A percentile compares a stretch with the other conserved stretches of the same genome.
These are phyloP conservation scores for Talaromyces sp. DNA, from an alignment of 2,329 filamentous ascomycete genomes.

Conservation along the genomic window DNA sequence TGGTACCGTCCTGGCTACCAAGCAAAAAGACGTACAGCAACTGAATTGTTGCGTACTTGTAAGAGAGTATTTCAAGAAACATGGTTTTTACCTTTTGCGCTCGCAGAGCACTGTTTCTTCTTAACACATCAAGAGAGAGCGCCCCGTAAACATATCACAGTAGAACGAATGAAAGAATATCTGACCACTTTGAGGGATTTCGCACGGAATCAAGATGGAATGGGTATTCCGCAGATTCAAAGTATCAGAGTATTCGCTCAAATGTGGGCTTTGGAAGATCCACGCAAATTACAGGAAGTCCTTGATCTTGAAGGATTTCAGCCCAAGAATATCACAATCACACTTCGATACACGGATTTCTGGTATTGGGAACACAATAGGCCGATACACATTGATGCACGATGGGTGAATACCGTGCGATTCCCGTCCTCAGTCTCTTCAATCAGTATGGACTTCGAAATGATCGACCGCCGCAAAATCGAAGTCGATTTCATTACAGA, in stretches of 20 bases:
- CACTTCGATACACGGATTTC: slow-evolving; percentile 51
- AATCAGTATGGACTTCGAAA: slow-evolving; percentile 49
- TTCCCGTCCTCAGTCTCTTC: slow-evolving; percentile 37
- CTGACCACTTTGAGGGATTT: slow-evolving; percentile 23
- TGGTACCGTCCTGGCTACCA: slow-evolving; percentile 44
- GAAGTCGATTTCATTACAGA: slow-evolving; percentile 48
- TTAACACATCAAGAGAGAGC: slow-evolving; percentile 30
- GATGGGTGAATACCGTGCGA: slow-evolving; percentile 35
- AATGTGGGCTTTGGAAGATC: slow-evolving; percentile 39
- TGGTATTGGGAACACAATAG: slow-evolving; percentile 45
- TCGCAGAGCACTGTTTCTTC: slow-evolving; percentile 42
- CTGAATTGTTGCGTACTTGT: slow-evolving; percentile 43
- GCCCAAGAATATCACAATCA: slow-evolving; percentile 42
- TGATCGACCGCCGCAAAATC: slow-evolving; percentile 43
- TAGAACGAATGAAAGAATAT: slow-evolving; percentile 19
- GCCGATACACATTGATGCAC: slow-evolving; percentile 34
- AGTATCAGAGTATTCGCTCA: slow-evolving; percentile 45
- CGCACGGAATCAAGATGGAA: slow-evolving; percentile 18
- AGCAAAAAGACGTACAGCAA: slow-evolving; percentile 37
- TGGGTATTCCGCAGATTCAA: slow-evolving; percentile 26
- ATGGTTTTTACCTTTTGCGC: slow-evolving; percentile 44
- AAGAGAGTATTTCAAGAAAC: slow-evolving; percentile 42
- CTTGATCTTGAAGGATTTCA: slow-evolving; percentile 30
- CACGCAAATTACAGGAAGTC: slow-evolving; percentile 24
- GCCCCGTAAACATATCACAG: slow-evolving; percentile 25